Conservation (phyloP, 2,329 filamentous ascomycete species). For the Neofusicoccum parvum region DNA sequence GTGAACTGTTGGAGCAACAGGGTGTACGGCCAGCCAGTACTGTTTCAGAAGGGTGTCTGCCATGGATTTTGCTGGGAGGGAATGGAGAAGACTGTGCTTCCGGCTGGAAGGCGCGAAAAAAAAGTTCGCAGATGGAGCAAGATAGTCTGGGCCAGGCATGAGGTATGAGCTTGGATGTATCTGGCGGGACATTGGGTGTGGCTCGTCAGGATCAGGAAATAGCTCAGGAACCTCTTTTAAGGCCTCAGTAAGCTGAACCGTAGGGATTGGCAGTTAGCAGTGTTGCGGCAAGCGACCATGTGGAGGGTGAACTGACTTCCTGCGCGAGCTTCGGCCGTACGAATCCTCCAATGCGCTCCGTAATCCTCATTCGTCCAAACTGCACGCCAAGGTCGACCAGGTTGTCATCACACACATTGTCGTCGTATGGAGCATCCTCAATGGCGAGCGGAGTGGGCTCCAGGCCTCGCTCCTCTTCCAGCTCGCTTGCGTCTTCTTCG, state of each 20-base stretch:
- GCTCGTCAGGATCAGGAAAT: slow-evolving; percentile 18
- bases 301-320: slow-evolving; percentile 56
- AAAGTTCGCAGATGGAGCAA: slow-evolving; percentile 68
- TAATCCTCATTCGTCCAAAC: slow-evolving; percentile 72
- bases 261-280: slow-evolving; percentile 21
- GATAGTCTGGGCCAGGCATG: slow-evolving; percentile 65
- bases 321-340: slow-evolving; percentile 70
- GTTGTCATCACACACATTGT: slow-evolving; percentile 67
- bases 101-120: slow-evolving; percentile 60
- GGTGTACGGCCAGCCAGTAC: slow-evolving; percentile 70
- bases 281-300: not conserved
- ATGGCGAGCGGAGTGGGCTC: slow-evolving; percentile 65
- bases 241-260: slow-evolving; percentile 33
- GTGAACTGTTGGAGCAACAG: slow-evolving; percentile 69
- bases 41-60: slow-evolving; percentile 66
- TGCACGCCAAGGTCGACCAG: slow-evolving; percentile 72
- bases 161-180: slow-evolving; percentile 51
- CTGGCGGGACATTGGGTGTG: slow-evolving; percentile 25
- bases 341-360: slow-evolving; percentile 72
- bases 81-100: slow-evolving; percentile 52
- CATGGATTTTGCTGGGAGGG: slow-evolving; percentile 60
- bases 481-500: slow-evolving; percentile 54
- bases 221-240: slow-evolving; percentile 32
- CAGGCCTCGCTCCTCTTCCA: slow-evolving; percentile 59
- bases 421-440: slow-evolving; percentile 69